These are phyloP conservation scores for Claviceps maximensis DNA, from an alignment of 2,329 filamentous ascomycete genomes.

Conservation along the genomic window DNA sequence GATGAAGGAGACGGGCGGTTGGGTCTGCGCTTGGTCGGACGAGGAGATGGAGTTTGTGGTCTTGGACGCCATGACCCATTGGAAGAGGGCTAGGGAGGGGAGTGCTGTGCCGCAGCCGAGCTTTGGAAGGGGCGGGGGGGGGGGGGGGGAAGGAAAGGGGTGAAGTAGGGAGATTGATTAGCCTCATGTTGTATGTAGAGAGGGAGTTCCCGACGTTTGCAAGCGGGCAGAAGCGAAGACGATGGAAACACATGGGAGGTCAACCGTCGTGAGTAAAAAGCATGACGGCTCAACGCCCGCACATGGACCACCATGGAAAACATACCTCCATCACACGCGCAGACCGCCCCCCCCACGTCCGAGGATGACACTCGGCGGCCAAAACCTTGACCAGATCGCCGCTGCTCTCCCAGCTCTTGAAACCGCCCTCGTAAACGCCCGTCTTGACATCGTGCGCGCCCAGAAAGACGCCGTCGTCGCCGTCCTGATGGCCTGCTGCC, in stretches of 20 bases:
- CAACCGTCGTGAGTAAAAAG: too few species aligned
- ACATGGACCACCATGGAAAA: too few species aligned
- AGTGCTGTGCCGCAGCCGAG: conserved; percentile 69
- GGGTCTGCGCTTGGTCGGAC: neutral
- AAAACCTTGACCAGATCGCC: conserved; percentile 65
- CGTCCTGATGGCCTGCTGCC: conserved; percentile 6
- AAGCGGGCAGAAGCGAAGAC: too few species aligned
- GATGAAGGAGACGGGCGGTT: conserved; percentile 44
- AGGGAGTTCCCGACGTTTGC: too few species aligned
- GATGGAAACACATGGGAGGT: too few species aligned
- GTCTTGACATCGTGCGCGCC: conserved; percentile 64
- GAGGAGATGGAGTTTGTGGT: conserved; percentile 2
- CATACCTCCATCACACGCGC: conserved; percentile 42
- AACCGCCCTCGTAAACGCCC: conserved; percentile 74
- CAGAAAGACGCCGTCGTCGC: conserved; percentile 27
- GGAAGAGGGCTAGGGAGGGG: conserved; percentile 58
- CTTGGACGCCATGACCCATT: conserved; percentile 34
- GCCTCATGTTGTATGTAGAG: neutral
- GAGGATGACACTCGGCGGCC: conserved; percentile 26
- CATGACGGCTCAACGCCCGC: too few species aligned
- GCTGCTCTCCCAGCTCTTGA: conserved; percentile 84
- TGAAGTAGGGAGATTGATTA: conserved; percentile 7
- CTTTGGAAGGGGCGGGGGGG: conserved; percentile 24
- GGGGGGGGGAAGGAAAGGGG: neutral
- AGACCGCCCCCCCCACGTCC: conserved; percentile 19